A percentile compares a stretch with the other conserved stretches of the same genome.
Evolutionary conservation across 345 rosid species (phyloP).

Genomic region (Eucalyptus sp.): DNA sequence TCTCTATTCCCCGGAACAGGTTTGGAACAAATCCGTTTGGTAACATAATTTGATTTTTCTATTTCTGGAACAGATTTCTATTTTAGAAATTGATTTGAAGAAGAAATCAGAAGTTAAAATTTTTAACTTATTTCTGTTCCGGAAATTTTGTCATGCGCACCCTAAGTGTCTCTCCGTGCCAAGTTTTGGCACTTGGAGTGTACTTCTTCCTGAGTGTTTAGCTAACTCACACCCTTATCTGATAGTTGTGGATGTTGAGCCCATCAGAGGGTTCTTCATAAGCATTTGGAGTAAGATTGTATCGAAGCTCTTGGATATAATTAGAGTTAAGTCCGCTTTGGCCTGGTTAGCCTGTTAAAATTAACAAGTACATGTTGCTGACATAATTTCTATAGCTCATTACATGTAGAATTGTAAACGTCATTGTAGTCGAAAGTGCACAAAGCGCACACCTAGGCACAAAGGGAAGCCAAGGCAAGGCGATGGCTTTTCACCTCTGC

Average conservation of each 20-base stretch:
- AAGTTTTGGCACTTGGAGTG: no score
- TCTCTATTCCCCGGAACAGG: no score
- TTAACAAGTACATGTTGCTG: not conserved
- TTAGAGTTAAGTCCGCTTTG: not conserved
- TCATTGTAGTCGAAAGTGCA: not conserved
- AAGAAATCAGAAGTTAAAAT: no score
- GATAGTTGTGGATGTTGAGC: not conserved
- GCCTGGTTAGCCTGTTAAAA: not conserved
- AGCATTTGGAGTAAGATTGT: not conserved
- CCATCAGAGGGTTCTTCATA: not conserved
- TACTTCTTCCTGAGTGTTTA: not conserved
- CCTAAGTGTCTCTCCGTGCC: no score
- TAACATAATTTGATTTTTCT: no score
- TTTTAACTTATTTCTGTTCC: no score
- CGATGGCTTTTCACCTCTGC: not conserved
- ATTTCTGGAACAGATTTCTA: no score
- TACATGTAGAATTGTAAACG: not conserved
- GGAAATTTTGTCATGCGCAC: no score
- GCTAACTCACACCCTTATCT: not conserved
- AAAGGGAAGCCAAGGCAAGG: not conserved
- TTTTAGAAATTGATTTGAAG: no score
- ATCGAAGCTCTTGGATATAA: not conserved
- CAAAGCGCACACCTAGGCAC: not conserved
- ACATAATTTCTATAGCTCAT: not conserved
- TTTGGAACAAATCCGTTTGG: no score